Evolutionary conservation across 148 eudicot species (phyloP).

Genomic region (Cornus controversa): DNA sequence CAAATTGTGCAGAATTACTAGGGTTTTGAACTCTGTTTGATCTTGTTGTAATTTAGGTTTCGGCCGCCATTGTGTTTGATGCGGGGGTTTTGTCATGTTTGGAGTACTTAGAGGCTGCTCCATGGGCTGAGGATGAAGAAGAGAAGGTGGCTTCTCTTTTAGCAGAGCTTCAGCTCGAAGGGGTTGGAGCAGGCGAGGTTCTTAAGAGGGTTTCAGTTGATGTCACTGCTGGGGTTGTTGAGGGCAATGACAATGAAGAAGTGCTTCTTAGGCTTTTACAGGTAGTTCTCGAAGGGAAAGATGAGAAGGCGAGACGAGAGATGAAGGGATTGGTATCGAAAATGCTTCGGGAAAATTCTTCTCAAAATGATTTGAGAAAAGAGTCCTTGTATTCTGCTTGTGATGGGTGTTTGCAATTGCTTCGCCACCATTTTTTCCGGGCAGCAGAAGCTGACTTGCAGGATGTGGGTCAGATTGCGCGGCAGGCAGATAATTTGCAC

Average conservation of each 20-base stretch:
- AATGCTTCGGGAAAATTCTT: slow-evolving; percentile 78
- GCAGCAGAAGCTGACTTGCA: slow-evolving; percentile 55
- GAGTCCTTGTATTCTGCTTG: slow-evolving; percentile 85
- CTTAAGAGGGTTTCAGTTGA: slow-evolving; percentile 81
- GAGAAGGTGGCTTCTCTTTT: slow-evolving; percentile 77
- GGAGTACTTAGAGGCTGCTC: slow-evolving; percentile 97
- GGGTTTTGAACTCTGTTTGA: neutral
- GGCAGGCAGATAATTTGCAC: slow-evolving; percentile 83
- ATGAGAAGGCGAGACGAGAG: slow-evolving; percentile 93
- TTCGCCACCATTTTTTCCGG: slow-evolving; percentile 46
- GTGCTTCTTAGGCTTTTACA: slow-evolving; percentile 77
- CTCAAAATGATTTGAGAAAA: slow-evolving; percentile 68
- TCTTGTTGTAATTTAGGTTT: slow-evolving; percentile 51
- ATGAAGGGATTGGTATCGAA: slow-evolving; percentile 83
- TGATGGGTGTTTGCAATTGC: slow-evolving; percentile 65
- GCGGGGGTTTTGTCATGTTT: slow-evolving; percentile 90
- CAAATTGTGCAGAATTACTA: no score
- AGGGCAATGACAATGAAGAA: slow-evolving; percentile 54
- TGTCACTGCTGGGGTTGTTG: slow-evolving; percentile 35
- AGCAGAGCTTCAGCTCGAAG: slow-evolving; percentile 79
- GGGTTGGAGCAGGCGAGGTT: slow-evolving; percentile 72
- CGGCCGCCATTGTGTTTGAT: slow-evolving; percentile 91
- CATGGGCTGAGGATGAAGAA: slow-evolving; percentile 98
- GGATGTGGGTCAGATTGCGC: slow-evolving; percentile 66
- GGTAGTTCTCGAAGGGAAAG: slow-evolving; percentile 91